These are phyloP conservation scores for Aspergillus intermedius DNA, from an alignment of 2,329 filamentous ascomycete genomes.

Conservation along the genomic window DNA sequence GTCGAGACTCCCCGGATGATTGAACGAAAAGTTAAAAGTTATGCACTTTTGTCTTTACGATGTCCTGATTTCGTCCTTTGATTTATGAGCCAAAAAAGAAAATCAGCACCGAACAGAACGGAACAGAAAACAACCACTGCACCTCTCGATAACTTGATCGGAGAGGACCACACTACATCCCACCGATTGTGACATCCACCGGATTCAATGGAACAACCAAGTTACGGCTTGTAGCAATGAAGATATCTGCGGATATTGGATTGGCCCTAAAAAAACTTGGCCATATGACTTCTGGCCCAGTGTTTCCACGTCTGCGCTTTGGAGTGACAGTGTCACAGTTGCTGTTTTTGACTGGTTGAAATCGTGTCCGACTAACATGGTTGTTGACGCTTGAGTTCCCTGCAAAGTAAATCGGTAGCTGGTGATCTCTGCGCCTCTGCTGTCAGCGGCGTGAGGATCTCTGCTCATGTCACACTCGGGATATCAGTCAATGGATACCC, in stretches of 20 bases:
- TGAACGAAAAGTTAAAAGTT: slow-evolving; percentile 7
- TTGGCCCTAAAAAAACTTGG: slow-evolving; percentile 31
- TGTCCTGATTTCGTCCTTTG: slow-evolving; percentile 3
- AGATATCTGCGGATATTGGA: slow-evolving; percentile 27
- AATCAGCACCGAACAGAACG: slow-evolving; percentile 6
- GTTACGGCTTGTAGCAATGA: slow-evolving; percentile 41
- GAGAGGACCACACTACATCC: slow-evolving; percentile 3
- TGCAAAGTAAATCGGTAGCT: slow-evolving; percentile 2
- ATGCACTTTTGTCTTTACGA: slow-evolving; percentile 3
- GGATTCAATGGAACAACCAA: slow-evolving; percentile 25
- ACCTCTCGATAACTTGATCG: background rate
- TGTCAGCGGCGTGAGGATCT: background rate
- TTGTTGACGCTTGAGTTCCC: slow-evolving; percentile 35
- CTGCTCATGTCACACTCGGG: background rate
- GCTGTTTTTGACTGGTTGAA: slow-evolving; percentile 24
- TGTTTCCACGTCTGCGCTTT: slow-evolving; percentile 5
- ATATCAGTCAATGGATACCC: too few species aligned
- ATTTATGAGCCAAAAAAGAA: slow-evolving; percentile 6
- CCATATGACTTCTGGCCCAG: slow-evolving; percentile 25
- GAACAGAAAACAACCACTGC: slow-evolving; percentile 1
- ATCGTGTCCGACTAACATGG: slow-evolving; percentile 24
- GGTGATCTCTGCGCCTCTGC: slow-evolving; percentile 1
- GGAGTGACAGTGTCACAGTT: slow-evolving; percentile 1
- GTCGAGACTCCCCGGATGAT: slow-evolving; percentile 21
- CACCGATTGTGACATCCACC: slow-evolving; percentile 17